These are phyloP conservation scores for Saccharomyces eubayanus DNA, from an alignment of 805 yeast genomes.

Conservation along the genomic window DNA sequence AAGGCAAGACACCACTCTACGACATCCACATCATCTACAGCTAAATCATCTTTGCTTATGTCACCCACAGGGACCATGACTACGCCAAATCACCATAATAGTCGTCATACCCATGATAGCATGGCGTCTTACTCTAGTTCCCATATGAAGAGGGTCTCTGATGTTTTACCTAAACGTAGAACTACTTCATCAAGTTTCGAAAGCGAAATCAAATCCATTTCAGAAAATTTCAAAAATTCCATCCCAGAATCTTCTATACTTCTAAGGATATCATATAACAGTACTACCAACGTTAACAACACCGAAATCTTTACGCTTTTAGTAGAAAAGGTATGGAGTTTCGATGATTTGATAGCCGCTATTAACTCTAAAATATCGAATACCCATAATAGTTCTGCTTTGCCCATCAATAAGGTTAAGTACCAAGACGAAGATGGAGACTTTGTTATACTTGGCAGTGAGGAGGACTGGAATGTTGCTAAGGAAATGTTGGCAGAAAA, in stretches of 20 bases:
- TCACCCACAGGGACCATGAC: constrained; percentile 3
- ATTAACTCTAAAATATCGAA: constrained; percentile 50
- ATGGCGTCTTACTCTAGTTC: constrained; percentile 19
- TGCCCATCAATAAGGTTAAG: constrained; percentile 42
- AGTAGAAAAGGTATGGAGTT: constrained; percentile 45
- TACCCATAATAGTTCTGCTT: constrained; percentile 34
- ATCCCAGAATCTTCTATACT: constrained; percentile 34
- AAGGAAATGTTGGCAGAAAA: constrained; percentile 55
- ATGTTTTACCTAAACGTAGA: constrained; percentile 21
- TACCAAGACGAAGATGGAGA: constrained; percentile 96
- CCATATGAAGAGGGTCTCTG: constrained; percentile 23
- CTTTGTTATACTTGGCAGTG: constrained; percentile 71
- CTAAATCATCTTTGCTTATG: constrained; percentile 14
- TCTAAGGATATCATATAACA: constrained; percentile 35
- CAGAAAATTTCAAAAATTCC: constrained; percentile 34
- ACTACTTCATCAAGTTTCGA: constrained; percentile 22
- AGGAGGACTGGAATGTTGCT: constrained; percentile 85
- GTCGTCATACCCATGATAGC: constrained; percentile 20
- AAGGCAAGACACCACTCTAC: not conserved
- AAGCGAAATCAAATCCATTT: constrained; percentile 32
- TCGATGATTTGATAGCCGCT: constrained; percentile 46
- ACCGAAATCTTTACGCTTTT: constrained; percentile 55
- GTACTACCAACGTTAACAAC: not conserved
- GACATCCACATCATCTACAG: constrained; percentile 3
- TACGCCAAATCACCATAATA: not conserved